Conservation (phyloP, 192 early-diverging fungal genomes). For the Endogone sp. region DNA sequence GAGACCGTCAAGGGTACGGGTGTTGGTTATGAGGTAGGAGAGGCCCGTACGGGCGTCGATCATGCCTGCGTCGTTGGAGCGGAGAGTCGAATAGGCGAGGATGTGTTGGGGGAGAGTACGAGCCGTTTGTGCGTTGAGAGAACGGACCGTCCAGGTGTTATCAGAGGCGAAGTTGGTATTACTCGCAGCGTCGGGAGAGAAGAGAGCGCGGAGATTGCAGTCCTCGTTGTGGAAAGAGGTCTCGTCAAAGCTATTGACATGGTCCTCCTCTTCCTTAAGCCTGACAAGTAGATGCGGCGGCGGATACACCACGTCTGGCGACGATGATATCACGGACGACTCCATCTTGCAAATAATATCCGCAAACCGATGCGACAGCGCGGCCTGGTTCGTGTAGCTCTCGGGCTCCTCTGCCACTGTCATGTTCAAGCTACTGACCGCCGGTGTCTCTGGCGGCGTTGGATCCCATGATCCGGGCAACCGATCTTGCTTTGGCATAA, state of each 20-base stretch:
- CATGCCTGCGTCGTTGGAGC: background rate
- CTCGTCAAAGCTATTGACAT: conserved; percentile 15
- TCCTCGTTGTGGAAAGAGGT: conserved; percentile 7
- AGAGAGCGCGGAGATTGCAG: background rate
- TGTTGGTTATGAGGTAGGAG: conserved; percentile 15
- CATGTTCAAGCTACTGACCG: background rate
- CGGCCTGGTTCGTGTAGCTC: conserved; percentile 3
- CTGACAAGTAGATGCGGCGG: conserved; percentile 70
- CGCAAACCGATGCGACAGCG: conserved; percentile 38
- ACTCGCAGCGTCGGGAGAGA: background rate
- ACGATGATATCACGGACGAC: conserved; percentile 68
- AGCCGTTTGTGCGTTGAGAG: background rate
- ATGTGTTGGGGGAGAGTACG: conserved; percentile 7
- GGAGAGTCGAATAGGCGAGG: conserved; percentile 8
- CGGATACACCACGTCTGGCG: conserved; percentile 75
- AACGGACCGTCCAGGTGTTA: background rate
- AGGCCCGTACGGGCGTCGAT: conserved; percentile 8
- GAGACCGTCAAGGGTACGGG: conserved; percentile 7
- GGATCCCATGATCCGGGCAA: background rate
- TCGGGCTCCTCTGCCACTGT: conserved; percentile 1
- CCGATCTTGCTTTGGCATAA: background rate
- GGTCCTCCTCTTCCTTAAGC: conserved; percentile 53
- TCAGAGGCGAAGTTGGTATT: conserved; percentile 4
- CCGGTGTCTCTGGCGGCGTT: background rate
- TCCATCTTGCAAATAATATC: conserved; percentile 44